A percentile compares a stretch with the other conserved stretches of the same genome.
These are phyloP conservation scores for Wakefieldia striispora DNA, from an alignment of 768 basidiomycete genomes.

Conservation along the genomic window DNA sequence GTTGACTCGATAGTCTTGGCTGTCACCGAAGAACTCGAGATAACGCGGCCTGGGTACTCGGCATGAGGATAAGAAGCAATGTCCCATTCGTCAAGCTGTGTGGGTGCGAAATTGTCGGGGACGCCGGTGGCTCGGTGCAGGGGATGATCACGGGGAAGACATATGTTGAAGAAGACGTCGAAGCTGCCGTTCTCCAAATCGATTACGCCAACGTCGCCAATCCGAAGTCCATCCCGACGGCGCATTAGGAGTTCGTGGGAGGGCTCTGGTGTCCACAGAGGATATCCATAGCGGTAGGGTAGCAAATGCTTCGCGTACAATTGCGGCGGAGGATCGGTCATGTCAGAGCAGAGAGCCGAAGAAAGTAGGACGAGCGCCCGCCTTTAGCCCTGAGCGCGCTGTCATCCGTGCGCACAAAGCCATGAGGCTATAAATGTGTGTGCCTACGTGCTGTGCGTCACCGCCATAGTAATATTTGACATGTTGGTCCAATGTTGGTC, in stretches of 20 bases:
- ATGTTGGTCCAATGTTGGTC: too few relatives aligned
- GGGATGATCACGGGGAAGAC: constrained; percentile 28
- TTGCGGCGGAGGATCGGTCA: constrained; percentile 7
- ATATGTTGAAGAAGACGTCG: constrained; percentile 35
- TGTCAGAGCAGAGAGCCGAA: background rate
- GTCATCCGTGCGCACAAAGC: too few relatives aligned
- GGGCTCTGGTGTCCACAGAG: constrained; percentile 31
- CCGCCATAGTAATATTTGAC: too few relatives aligned
- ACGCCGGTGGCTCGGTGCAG: constrained; percentile 15
- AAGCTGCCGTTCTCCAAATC: constrained; percentile 30
- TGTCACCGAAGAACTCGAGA: constrained; percentile 10
- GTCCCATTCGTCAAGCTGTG: constrained; percentile 10
- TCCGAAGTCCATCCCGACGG: constrained; percentile 23
- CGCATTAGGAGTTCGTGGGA: constrained; percentile 4
- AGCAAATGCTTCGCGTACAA: constrained; percentile 15
- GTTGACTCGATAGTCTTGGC: constrained; percentile 2
- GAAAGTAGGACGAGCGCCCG: background rate
- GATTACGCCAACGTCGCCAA: constrained; percentile 35
- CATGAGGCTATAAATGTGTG: too few relatives aligned
- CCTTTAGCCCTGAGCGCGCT: background rate
- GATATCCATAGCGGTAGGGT: constrained; percentile 25
- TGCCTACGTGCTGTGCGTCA: too few relatives aligned
- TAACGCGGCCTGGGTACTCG: constrained; percentile 10
- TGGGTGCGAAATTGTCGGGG: constrained; percentile 25
- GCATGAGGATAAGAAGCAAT: constrained; percentile 3